These are phyloP conservation scores for Collybia sordida DNA, from an alignment of 768 basidiomycete species.

Conservation along the genomic window DNA sequence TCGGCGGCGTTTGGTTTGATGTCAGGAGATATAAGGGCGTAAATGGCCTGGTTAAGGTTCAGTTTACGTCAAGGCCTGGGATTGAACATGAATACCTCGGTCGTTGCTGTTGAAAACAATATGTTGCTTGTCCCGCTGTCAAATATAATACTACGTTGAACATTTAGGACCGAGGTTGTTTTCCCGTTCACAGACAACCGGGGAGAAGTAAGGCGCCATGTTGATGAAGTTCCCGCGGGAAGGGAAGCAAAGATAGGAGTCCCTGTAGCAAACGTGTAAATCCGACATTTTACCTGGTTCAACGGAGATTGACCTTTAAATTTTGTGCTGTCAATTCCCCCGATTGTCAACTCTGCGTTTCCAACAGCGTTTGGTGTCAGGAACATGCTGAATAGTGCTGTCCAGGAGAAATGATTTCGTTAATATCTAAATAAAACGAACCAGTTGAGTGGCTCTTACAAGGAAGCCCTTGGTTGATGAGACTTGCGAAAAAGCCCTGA, in stretches of 20 bases:
- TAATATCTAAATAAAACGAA: background rate
- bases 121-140: slow-evolving; percentile 61
- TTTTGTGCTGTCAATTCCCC: slow-evolving; percentile 52
- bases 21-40: slow-evolving; percentile 56
- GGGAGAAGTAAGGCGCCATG: slow-evolving; percentile 48
- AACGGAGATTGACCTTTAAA: slow-evolving; percentile 36
- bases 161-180: slow-evolving; percentile 40
- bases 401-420: no score
- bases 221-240: slow-evolving; percentile 30
- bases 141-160: slow-evolving; percentile 47
- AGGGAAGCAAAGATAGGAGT: slow-evolving; percentile 42
- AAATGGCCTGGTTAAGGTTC: slow-evolving; percentile 41
- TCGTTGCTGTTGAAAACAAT: slow-evolving; percentile 45
- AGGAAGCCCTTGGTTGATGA: slow-evolving; percentile 48
- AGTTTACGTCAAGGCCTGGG: slow-evolving; percentile 8
- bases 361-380: slow-evolving; percentile 47
- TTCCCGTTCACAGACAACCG: slow-evolving; percentile 52
- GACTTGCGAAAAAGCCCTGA: slow-evolving; percentile 48
- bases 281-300: background rate
- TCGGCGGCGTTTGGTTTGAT: slow-evolving; percentile 52
- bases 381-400: slow-evolving; percentile 52
- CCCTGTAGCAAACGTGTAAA: slow-evolving; percentile 26
- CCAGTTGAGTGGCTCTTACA: slow-evolving; percentile 28
- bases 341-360: slow-evolving; percentile 51
- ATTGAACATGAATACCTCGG: slow-evolving; percentile 34